Base-by-base conservation (phyloP, 805 yeast genomes). In the Wickerhamomyces ciferrii region DNA sequence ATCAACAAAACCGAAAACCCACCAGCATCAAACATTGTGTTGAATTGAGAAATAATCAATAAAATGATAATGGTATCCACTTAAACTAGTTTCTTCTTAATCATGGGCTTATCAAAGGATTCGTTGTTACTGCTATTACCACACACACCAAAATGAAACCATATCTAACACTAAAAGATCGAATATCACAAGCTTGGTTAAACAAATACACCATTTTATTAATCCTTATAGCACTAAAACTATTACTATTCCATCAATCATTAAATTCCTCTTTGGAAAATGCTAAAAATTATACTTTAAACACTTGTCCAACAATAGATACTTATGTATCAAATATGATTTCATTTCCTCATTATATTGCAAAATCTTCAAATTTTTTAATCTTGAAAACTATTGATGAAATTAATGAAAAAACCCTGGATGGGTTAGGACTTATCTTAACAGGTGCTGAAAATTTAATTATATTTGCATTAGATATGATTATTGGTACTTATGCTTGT, bases 401-500 rank as follows among this genome's bases (percentile, higher is more conserved):
- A 36, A 59, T 82, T 0, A 73, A 81, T 32, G 62, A 69, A 10
- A 79, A 73, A 0, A 65, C 81, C 10, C 55, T 75, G 25, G 61
- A 68, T 2, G 52, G 75, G 0, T 45, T 87, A 11, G 56, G 70
- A 1, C 47, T 81, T 42, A 55, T 79, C 11, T 59, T 87, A 0
- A 75, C 79, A 0, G 84, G 81, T 0, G 67, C 83, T 8, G 83
- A 86, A 53, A 71, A 74, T 38, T 51, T 90, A 37, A 60, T 87
- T 0, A 58, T 79, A 4, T 87, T 92, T 58, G 68, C 79, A 8
- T 66, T 92, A 9, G 89, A 90, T 29, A 55, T 92, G 52, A 77
- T 85, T 42, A 63, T 90, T 2, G 98, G 97, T 0, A 94, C 98
- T 0, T 88, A 87, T 63, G 83, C 85, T 0, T 94, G 99, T 63